Conservation (phyloP, 768 basidiomycete species). For the Candolleomyces efflorescens region DNA sequence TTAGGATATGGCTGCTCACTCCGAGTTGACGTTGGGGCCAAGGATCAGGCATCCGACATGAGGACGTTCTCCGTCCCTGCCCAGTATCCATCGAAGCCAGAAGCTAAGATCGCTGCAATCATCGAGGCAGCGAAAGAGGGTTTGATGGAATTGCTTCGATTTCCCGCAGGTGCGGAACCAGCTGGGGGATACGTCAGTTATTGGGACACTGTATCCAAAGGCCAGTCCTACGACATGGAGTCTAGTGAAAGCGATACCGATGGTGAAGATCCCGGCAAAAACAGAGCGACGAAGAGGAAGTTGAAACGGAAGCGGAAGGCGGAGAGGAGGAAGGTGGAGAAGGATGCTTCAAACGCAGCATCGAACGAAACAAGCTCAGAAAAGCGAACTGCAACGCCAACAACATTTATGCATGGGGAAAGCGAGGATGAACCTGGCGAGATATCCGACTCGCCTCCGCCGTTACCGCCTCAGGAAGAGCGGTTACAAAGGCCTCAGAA, state of each 20-base stretch:
- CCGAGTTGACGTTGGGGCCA: slow-evolving; percentile 33
- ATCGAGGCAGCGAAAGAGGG: slow-evolving; percentile 52
- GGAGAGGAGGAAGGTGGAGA: background rate
- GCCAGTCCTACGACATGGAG: background rate
- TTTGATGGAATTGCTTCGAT: slow-evolving; percentile 56
- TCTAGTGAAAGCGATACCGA: background rate
- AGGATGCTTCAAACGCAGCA: background rate
- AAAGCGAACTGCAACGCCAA: too few relatives aligned
- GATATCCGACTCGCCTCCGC: too few relatives aligned
- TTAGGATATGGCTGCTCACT: slow-evolving; percentile 18
- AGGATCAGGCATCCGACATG: slow-evolving; percentile 27
- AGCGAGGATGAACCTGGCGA: too few relatives aligned
- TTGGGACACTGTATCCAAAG: slow-evolving; percentile 21
- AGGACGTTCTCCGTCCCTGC: slow-evolving; percentile 41
- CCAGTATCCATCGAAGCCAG: slow-evolving; percentile 53
- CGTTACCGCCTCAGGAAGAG: too few relatives aligned
- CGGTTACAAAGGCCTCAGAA: too few relatives aligned
- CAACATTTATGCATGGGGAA: too few relatives aligned
- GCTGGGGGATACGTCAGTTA: slow-evolving; percentile 40
- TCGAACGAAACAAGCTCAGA: too few relatives aligned
- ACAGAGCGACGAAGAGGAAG: slow-evolving; percentile 1
- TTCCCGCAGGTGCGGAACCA: slow-evolving; percentile 35
- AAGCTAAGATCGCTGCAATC: slow-evolving; percentile 58
- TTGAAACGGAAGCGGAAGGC: slow-evolving; percentile 3
- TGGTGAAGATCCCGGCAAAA: background rate